A percentile compares a stretch with the other conserved stretches of the same genome.
phyloP scores from a whole-genome alignment of 2,329 filamentous ascomycete genomes.

The Coniella vitis region DNA sequence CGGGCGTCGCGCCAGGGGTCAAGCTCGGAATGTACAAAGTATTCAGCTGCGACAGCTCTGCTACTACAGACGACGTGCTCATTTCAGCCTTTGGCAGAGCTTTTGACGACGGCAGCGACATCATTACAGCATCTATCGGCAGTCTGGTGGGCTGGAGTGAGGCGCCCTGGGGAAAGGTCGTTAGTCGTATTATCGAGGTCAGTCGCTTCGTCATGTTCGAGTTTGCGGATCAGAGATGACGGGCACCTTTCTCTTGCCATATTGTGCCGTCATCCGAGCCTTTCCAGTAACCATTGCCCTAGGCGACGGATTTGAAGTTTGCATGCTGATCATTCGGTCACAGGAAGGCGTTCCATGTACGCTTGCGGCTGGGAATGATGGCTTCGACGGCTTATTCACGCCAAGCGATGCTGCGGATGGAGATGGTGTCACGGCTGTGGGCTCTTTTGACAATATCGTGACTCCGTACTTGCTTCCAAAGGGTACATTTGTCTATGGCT shows the following conservation, averaged over 20 bases:
- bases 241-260: too few relatives aligned
- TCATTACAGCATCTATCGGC: slow-evolving; percentile 27
- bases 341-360: slow-evolving; percentile 23
- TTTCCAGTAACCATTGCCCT: too few relatives aligned
- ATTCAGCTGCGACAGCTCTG: slow-evolving; percentile 24
- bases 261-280: too few relatives aligned
- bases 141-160: slow-evolving; percentile 23
- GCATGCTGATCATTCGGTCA: not conserved
- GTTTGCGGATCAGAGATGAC: too few relatives aligned
- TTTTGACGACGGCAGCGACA: slow-evolving; percentile 32
- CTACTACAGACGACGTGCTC: slow-evolving; percentile 30
- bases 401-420: slow-evolving; percentile 21
- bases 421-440: slow-evolving; percentile 20
- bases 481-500: slow-evolving; percentile 15
- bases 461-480: slow-evolving; percentile 16
- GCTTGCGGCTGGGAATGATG: slow-evolving; percentile 23
- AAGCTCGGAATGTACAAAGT: slow-evolving; percentile 34
- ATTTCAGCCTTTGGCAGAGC: slow-evolving; percentile 36
- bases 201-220: not conserved
- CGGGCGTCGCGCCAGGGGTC: slow-evolving; percentile 34
- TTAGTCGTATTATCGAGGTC: slow-evolving; percentile 23
- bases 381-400: slow-evolving; percentile 19
- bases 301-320: not conserved
- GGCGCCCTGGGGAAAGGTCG: slow-evolving; percentile 21
- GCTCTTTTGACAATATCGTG: slow-evolving; percentile 20